Conservation (phyloP, 163 green algal species). For the Scenedesmus sp. region DNA sequence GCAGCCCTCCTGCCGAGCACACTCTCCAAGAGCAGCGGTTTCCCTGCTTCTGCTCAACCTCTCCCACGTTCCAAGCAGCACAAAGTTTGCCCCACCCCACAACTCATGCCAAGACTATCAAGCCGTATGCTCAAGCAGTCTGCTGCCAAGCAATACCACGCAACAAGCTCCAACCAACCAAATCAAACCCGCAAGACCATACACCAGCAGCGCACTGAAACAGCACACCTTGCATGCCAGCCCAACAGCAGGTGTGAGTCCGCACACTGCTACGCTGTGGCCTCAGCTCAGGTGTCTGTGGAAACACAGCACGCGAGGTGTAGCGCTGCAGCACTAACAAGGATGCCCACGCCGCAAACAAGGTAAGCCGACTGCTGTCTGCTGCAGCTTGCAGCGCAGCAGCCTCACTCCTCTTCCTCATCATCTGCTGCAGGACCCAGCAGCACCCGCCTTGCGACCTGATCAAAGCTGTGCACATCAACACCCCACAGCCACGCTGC, state of each 20-base stretch:
- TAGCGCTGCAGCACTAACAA: background rate
- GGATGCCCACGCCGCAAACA: background rate
- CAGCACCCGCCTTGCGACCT: constrained; percentile 58
- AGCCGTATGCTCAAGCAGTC: background rate
- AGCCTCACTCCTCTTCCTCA: constrained; percentile 28
- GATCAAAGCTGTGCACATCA: constrained; percentile 69
- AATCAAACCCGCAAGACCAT: background rate
- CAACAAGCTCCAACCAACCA: background rate
- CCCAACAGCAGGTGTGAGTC: background rate
- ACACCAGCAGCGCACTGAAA: too few relatives aligned
- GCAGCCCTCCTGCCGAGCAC: too few relatives aligned
- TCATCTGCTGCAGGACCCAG: constrained; percentile 2
- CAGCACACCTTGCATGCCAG: background rate
- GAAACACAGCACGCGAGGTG: too few relatives aligned
- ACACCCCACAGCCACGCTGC: constrained; percentile 67
- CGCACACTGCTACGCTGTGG: too few relatives aligned
- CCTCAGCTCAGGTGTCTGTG: too few relatives aligned
- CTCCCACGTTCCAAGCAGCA: background rate
- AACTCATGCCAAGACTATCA: background rate
- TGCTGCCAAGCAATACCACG: background rate
- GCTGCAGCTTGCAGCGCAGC: background rate
- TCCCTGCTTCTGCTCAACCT: too few relatives aligned
- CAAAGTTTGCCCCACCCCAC: background rate
- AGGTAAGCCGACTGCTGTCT: background rate
- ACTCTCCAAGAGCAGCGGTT: too few relatives aligned